phyloP scores from a whole-genome alignment of 306 rosid genomes.

The Styphnolobium japonicum region DNA sequence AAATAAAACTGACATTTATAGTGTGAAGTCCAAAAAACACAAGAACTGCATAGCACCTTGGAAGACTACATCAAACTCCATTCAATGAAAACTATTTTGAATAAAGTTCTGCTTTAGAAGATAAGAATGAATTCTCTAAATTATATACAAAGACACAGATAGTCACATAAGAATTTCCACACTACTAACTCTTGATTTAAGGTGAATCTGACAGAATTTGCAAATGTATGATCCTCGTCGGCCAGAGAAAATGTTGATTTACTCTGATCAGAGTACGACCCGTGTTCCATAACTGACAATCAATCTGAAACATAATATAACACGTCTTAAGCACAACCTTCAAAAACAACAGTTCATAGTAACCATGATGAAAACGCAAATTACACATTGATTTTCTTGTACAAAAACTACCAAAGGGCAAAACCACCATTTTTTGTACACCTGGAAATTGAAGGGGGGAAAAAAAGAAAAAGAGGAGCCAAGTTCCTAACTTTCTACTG shows the following conservation, averaged over 20 bases:
- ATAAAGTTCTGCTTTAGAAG: background rate
- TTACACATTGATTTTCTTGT: background rate
- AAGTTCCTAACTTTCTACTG: background rate
- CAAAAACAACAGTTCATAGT: background rate
- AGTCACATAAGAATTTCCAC: background rate
- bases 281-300: constrained; percentile 51
- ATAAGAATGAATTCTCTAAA: background rate
- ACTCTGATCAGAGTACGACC: constrained; percentile 54
- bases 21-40: background rate
- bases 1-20: background rate
- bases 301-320: background rate
- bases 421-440: background rate
- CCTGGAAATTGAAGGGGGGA: background rate
- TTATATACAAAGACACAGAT: background rate
- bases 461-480: background rate
- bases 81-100: background rate
- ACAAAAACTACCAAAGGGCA: background rate
- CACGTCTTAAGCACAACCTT: background rate
- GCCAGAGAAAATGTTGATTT: constrained; percentile 67
- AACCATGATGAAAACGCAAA: background rate
- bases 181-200: constrained; percentile 73
- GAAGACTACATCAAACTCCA: background rate
- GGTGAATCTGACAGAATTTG: constrained; percentile 62
- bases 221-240: constrained; percentile 80
- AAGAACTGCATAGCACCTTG: background rate